Conservation (phyloP, 2,329 filamentous ascomycete species). For the Calonectria honghensis region DNA sequence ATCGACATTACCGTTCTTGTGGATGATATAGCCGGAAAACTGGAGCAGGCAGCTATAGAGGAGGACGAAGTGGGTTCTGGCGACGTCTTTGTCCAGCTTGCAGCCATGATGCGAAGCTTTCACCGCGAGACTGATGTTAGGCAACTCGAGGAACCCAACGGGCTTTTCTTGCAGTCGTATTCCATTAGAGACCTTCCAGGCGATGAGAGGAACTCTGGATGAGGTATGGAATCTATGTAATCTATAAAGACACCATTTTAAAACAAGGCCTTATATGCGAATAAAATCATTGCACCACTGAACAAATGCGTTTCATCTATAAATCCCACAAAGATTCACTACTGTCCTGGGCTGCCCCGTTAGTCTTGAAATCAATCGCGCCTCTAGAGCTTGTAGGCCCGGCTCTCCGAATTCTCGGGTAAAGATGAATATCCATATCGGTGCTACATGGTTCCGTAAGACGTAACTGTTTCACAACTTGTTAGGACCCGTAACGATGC, state of each 20-base stretch:
- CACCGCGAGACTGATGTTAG: background rate
- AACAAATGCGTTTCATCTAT: background rate
- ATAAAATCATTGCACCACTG: background rate
- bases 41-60: background rate
- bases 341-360: background rate
- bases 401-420: background rate
- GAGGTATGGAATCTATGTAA: background rate
- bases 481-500: background rate
- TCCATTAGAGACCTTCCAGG: background rate
- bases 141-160: background rate
- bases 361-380: background rate
- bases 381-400: background rate
- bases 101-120: slow-evolving; percentile 1
- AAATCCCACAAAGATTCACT: background rate
- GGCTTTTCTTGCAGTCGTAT: background rate
- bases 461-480: slow-evolving; percentile 3
- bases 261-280: background rate
- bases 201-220: background rate
- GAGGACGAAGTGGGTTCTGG: background rate
- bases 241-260: background rate
- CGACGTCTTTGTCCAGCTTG: background rate
- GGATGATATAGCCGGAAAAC: background rate
- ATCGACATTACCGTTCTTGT: background rate
- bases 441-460: slow-evolving; percentile 18
- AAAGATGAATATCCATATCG: slow-evolving; percentile 2